These are phyloP conservation scores for Margaritispora aquatica DNA, from an alignment of 495 filamentous ascomycete species.

Conservation along the genomic window DNA sequence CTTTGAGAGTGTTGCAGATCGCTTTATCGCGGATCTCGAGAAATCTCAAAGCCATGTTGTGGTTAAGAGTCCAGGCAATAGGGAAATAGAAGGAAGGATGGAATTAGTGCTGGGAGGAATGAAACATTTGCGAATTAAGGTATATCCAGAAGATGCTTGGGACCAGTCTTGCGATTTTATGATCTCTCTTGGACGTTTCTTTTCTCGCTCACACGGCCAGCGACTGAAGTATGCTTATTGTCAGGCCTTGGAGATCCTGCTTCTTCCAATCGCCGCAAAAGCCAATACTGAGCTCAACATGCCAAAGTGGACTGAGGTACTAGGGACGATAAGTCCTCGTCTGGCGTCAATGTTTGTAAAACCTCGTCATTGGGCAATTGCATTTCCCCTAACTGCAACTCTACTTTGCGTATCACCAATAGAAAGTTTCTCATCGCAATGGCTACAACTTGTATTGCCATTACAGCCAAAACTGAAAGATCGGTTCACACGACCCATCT, in stretches of 20 bases:
- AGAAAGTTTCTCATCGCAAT: slow-evolving; percentile 77
- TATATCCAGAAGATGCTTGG: slow-evolving; percentile 68
- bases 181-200: slow-evolving; percentile 69
- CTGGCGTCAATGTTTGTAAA: slow-evolving; percentile 80
- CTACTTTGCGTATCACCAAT: slow-evolving; percentile 81
- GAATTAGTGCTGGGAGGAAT: slow-evolving; percentile 84
- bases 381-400: slow-evolving; percentile 79
- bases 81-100: slow-evolving; percentile 70
- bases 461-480: slow-evolving; percentile 79
- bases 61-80: slow-evolving; percentile 50
- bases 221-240: slow-evolving; percentile 92
- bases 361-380: slow-evolving; percentile 80
- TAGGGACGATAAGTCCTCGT: slow-evolving; percentile 67
- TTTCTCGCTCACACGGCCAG: slow-evolving; percentile 76
- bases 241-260: slow-evolving; percentile 75
- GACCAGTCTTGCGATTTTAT: slow-evolving; percentile 85
- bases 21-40: slow-evolving; percentile 76
- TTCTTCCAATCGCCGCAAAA: slow-evolving; percentile 81
- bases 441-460: slow-evolving; percentile 71
- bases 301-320: slow-evolving; percentile 78
- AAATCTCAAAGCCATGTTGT: slow-evolving; percentile 64
- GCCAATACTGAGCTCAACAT: slow-evolving; percentile 67
- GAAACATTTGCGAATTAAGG: slow-evolving; percentile 75
- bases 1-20: slow-evolving; percentile 74
- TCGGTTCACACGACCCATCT: slow-evolving; percentile 67